Base-by-base conservation (phyloP, 2,329 filamentous ascomycete species). In the Xylariaceae sp. region DNA sequence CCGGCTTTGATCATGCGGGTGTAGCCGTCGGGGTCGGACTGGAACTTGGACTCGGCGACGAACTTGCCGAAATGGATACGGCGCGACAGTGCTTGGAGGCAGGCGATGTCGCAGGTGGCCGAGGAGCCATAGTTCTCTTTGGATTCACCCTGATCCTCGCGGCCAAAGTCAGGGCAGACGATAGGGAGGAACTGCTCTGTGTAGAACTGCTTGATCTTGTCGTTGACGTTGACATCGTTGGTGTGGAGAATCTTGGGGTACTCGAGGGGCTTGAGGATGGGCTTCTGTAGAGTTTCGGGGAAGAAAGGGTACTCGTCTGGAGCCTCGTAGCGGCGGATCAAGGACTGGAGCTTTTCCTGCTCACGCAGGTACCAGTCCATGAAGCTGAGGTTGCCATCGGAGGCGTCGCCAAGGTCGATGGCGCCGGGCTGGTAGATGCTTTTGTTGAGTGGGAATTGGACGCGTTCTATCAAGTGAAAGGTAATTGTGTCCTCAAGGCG, bases 221-320 rank as follows among this genome's bases (percentile, higher is more conserved):
- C 76, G 74, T 97, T 99, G 66, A 96, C 87, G 68, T 93, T 94
- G 69, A 99, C 91, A 65, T 88, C 72, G 78, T 99, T 97, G 42
- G 81, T 75, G 72, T 97, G 88, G 47, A 99, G 81, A 66, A 99
- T 90, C 66, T 80, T 78, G 12, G 94, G 94, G 75, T 99, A 99
- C 68, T 89, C 72, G 61, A 99, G 80, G 9, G 91, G 88, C 61
- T 88, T 86, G n/a, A 99, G 82, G 56, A 99, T 89, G 22, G 93
- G 89, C 50, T 80, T 77, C 64, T 90, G 83, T 39, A 97, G 77
- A 10, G 83, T 86, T 31, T 88, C 81, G 1, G 91, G 90, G 75
- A 97, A 99, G 83, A 97, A 99, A 18, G 94, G 90, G 71, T 96
- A 93, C 74, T 99, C 94, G 77, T 99, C 94, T 38, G 94, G 94